These are phyloP conservation scores for Codiaeum variegatum DNA, from an alignment of 441 rosid species.

Conservation along the genomic window DNA sequence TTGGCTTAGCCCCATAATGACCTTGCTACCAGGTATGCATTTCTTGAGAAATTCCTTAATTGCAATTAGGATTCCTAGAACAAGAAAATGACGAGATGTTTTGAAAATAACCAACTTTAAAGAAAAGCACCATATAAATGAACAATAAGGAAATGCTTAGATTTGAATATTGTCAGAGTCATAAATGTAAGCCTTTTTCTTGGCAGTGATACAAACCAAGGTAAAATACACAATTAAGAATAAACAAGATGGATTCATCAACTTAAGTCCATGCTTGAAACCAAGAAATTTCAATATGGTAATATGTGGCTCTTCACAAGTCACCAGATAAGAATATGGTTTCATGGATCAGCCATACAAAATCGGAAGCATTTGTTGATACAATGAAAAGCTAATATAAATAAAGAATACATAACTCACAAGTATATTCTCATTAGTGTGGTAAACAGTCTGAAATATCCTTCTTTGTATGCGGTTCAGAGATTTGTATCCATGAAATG, in stretches of 20 bases:
- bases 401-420: slow-evolving; percentile 40
- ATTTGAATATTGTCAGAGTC: background rate
- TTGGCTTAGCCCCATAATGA: slow-evolving; percentile 82
- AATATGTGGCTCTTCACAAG: background rate
- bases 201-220: background rate
- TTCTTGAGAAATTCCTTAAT: slow-evolving; percentile 25
- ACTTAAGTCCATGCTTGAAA: background rate
- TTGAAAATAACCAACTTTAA: too few relatives aligned
- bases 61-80: too few relatives aligned
- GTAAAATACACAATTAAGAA: background rate
- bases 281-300: background rate
- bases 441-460: slow-evolving; percentile 86
- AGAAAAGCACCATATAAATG: too few relatives aligned
- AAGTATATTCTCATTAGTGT: slow-evolving; percentile 90
- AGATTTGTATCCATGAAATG: slow-evolving; percentile 88
- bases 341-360: background rate
- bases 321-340: background rate
- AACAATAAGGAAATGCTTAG: background rate
- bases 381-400: slow-evolving; percentile 1
- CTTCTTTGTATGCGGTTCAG: slow-evolving; percentile 92
- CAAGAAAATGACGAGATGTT: too few relatives aligned
- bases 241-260: background rate
- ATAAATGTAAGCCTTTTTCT: background rate
- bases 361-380: background rate
- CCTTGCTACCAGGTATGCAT: slow-evolving; percentile 62